A percentile compares a stretch with the other conserved stretches of the same genome.
These are phyloP conservation scores for Sordariomycetes sp. DNA, from an alignment of 2,329 filamentous ascomycete species.

Conservation along the genomic window DNA sequence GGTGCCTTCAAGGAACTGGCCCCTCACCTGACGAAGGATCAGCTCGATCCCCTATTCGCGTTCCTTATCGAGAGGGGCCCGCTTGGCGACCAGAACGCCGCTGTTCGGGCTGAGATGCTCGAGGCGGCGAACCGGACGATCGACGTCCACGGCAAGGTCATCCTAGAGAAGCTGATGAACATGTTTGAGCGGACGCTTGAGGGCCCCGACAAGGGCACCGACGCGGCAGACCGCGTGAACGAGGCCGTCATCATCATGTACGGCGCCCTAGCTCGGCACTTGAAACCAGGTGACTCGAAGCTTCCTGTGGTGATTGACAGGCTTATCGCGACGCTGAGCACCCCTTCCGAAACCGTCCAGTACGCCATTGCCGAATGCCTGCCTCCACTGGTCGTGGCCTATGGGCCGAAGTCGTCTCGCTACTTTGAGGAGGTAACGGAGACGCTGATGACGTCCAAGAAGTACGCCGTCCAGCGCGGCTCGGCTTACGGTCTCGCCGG, in stretches of 20 bases:
- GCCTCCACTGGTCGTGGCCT: slow-evolving; percentile 71
- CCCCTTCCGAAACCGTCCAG: slow-evolving; percentile 91
- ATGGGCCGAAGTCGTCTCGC: slow-evolving; percentile 57
- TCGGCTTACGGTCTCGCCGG: slow-evolving; percentile 92
- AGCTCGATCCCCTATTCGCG: slow-evolving; percentile 65
- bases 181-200: slow-evolving; percentile 85
- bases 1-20: slow-evolving; percentile 77
- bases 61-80: slow-evolving; percentile 82
- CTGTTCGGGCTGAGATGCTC: slow-evolving; percentile 80
- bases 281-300: slow-evolving; percentile 73
- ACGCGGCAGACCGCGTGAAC: slow-evolving; percentile 78
- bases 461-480: slow-evolving; percentile 83
- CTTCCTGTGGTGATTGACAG: slow-evolving; percentile 80
- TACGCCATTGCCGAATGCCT: slow-evolving; percentile 92
- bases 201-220: slow-evolving; percentile 66
- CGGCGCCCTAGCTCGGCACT: slow-evolving; percentile 79
- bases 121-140: slow-evolving; percentile 78
- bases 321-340: slow-evolving; percentile 75
- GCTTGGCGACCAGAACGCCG: slow-evolving; percentile 66
- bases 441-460: slow-evolving; percentile 73
- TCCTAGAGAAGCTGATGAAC: slow-evolving; percentile 83
- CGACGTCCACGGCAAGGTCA: slow-evolving; percentile 62
- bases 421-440: slow-evolving; percentile 76
- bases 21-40: slow-evolving; percentile 49
- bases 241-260: slow-evolving; percentile 98